A percentile compares a stretch with the other conserved stretches of the same genome.
These are phyloP conservation scores for Cupressus sempervirens DNA, from an alignment of 75 land plant genomes.

Conservation along the genomic window DNA sequence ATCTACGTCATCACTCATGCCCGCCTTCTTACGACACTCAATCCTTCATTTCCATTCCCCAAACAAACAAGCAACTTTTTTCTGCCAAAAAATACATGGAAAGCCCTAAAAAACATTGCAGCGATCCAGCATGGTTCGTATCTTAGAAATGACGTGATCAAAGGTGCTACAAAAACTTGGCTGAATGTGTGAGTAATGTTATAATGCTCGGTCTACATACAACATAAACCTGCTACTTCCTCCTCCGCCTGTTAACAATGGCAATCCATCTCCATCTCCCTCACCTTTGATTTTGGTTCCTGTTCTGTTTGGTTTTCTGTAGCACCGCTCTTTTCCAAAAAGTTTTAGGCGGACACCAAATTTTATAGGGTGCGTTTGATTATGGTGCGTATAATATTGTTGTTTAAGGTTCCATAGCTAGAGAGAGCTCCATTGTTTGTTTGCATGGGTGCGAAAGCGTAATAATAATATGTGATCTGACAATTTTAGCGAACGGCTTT, in stretches of 20 bases:
- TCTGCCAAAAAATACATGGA: background rate
- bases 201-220: background rate
- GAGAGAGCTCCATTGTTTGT: too few relatives aligned
- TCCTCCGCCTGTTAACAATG: background rate
- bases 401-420: too few relatives aligned
- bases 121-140: background rate
- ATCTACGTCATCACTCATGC: conserved; percentile 1
- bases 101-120: background rate
- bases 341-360: conserved; percentile 14
- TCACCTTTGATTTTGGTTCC: background rate
- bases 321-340: conserved; percentile 1
- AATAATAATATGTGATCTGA: too few relatives aligned
- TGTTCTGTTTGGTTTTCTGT: background rate
- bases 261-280: background rate
- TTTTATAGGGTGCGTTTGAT: background rate
- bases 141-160: background rate
- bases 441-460: too few relatives aligned
- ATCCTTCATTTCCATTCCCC: background rate
- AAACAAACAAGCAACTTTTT: background rate
- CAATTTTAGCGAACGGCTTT: too few relatives aligned
- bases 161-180: background rate
- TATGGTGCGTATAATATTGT: too few relatives aligned
- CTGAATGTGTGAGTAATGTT: background rate
- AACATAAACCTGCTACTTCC: background rate
- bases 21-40: background rate